phyloP scores from a whole-genome alignment of 768 basidiomycete genomes.

The Lactarius hengduanensis region DNA sequence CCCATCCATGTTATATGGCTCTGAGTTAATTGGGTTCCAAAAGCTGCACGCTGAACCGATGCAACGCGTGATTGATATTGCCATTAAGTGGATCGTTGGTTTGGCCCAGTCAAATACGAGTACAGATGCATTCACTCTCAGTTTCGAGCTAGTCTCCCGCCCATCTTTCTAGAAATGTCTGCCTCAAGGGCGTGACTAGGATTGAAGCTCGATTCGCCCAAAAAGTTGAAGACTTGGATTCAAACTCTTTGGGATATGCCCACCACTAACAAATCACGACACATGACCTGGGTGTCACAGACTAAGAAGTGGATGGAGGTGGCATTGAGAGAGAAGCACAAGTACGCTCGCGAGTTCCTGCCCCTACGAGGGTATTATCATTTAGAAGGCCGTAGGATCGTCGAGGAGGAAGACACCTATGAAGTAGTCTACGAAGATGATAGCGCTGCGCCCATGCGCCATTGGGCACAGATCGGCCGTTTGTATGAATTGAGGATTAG shows the following conservation, averaged over 20 bases:
- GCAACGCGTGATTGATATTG: not conserved
- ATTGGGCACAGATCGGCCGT: not conserved
- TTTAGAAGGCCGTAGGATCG: not conserved
- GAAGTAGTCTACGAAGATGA: accelerated
- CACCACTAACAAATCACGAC: accelerated
- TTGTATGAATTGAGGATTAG: not conserved
- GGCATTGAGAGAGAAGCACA: not conserved
- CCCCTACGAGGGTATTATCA: not conserved
- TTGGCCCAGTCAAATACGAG: not conserved
- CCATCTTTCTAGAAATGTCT: not conserved
- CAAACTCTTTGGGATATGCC: not conserved
- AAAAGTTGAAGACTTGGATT: not conserved
- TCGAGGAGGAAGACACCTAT: not conserved
- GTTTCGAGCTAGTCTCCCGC: not conserved
- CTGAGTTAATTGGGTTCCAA: not conserved
- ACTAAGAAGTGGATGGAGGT: not conserved
- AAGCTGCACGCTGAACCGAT: not conserved
- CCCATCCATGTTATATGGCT: not conserved
- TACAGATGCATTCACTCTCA: not conserved
- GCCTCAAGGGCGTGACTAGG: not conserved
- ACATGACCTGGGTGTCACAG: not conserved
- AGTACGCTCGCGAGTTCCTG: not conserved
- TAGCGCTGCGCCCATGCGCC: not conserved
- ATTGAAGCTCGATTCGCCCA: not conserved
- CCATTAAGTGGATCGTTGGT: not conserved